Evolutionary conservation across 345 rosid species (phyloP).

Genomic region (Orychophragmus violaceus): DNA sequence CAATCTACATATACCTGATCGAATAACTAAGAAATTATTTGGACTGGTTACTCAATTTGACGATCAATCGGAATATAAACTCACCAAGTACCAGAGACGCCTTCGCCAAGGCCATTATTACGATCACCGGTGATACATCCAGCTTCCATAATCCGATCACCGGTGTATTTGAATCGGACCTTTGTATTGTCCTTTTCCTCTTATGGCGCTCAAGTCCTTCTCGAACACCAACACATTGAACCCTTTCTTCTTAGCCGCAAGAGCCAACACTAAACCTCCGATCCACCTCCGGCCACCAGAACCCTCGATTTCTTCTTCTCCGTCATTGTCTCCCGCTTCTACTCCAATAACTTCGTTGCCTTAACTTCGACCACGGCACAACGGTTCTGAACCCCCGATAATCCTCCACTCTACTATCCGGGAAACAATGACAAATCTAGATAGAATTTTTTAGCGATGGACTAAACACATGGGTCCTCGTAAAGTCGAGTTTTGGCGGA

Average conservation of each 20-base stretch:
- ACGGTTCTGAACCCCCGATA: constrained; percentile 17
- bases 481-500: constrained; percentile 34
- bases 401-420: constrained; percentile 24
- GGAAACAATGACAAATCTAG: constrained; percentile 36
- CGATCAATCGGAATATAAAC: constrained; percentile 92
- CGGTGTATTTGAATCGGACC: constrained; percentile 98
- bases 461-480: constrained; percentile 43
- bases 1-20: background rate
- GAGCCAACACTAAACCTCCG: constrained; percentile 78
- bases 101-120: no score
- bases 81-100: constrained; percentile 58
- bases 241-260: constrained; percentile 86
- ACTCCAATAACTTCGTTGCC: constrained; percentile 32
- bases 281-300: constrained; percentile 92
- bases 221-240: constrained; percentile 86
- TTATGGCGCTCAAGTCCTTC: constrained; percentile 80
- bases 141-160: no score
- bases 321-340: background rate
- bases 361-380: constrained; percentile 28
- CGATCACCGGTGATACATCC: no score
- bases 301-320: constrained; percentile 50
- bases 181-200: constrained; percentile 95
- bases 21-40: background rate
- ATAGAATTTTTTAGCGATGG: constrained; percentile 27
- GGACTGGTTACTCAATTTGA: background rate